Base-by-base conservation (phyloP, 139 green algal species). In the Chlorella sorokiniana region DNA sequence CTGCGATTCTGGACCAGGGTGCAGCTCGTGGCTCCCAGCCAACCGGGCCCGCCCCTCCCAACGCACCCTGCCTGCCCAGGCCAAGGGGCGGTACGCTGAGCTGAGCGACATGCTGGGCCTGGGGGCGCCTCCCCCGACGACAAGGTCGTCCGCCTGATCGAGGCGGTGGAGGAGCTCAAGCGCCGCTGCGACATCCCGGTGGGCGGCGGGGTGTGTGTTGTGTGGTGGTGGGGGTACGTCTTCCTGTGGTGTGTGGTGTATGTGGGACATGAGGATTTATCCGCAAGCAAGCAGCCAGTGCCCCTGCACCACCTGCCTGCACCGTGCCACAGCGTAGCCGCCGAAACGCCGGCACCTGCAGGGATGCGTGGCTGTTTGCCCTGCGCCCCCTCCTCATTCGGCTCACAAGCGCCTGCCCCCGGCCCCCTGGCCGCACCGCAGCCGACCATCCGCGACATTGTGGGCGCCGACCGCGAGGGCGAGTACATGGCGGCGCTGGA, bases 81-180 rank as follows among this genome's bases (percentile, higher is more conserved):
- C 81, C 65, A 90, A 88, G 69, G 22, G 80, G 44, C 70, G 83
- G 25, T 95, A 95, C 56, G 91, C 86, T 9, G 83, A 92, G 83
- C 44, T 94, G 33, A 82, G 89, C 20, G 81, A 87, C 54, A 81
- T 90, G 64, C 86, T 94, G 22, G 69, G 52, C 63, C 78, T 94
- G 78, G 89, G 89, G 90, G 89, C 56, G 68, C 7, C 23, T 90
- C 79, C 4, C 44, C 68, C 7, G 79, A 89, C 25, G 82, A 93
- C 70, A 92, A 93, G 89, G 87, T 92, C 73, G 63, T 59, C 41
- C 77, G 75, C 61, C 89, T 94, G 61, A 93, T 94, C 38, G 86
- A 85, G 74, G 89, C 85, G 22, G 69, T 94, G 23, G 91, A 94
- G 85, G 84, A 85, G 31, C 87, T 94, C n/a, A 94, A 95, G 89